phyloP scores from a whole-genome alignment of 176 grass and related monocot genomes.

The Olyra latifolia region DNA sequence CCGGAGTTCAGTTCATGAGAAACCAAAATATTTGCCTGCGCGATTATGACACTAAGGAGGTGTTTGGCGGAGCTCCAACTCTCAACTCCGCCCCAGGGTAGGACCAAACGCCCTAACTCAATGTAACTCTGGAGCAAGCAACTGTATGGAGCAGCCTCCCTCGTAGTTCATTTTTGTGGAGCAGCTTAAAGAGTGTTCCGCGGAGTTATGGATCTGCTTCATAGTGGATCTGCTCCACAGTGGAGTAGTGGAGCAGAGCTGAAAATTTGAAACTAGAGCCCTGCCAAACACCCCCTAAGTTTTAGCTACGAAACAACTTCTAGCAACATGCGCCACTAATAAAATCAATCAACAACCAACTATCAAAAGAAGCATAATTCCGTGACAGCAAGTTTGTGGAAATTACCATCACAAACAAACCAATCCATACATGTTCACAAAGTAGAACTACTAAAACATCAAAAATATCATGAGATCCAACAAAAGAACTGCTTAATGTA shows the following conservation, averaged over 20 bases:
- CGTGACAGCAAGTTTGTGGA: slow-evolving; percentile 2
- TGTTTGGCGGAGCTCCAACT: too few relatives aligned
- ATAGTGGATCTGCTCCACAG: too few relatives aligned
- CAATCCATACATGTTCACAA: neutral
- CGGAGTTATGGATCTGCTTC: too few relatives aligned
- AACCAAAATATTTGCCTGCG: slow-evolving; percentile 10
- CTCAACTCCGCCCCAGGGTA: too few relatives aligned
- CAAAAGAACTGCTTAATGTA: slow-evolving; percentile 10
- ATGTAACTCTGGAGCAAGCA: too few relatives aligned
- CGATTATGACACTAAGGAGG: neutral
- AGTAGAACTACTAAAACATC: neutral
- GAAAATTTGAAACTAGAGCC: too few relatives aligned
- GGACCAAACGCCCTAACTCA: too few relatives aligned
- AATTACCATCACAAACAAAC: neutral
- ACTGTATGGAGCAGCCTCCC: too few relatives aligned
- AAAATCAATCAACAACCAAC: slow-evolving; percentile 13
- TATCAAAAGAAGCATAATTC: neutral
- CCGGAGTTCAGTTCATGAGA: neutral
- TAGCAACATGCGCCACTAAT: neutral
- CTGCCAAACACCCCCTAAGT: too few relatives aligned
- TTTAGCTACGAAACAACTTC: slow-evolving; percentile 16
- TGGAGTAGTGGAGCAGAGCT: too few relatives aligned
- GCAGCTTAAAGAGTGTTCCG: too few relatives aligned
- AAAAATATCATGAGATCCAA: neutral
- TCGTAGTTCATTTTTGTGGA: too few relatives aligned